A percentile compares a stretch with the other conserved stretches of the same genome.
These are phyloP conservation scores for Xerocomellus intermedius DNA, from an alignment of 768 basidiomycete species.

Conservation along the genomic window DNA sequence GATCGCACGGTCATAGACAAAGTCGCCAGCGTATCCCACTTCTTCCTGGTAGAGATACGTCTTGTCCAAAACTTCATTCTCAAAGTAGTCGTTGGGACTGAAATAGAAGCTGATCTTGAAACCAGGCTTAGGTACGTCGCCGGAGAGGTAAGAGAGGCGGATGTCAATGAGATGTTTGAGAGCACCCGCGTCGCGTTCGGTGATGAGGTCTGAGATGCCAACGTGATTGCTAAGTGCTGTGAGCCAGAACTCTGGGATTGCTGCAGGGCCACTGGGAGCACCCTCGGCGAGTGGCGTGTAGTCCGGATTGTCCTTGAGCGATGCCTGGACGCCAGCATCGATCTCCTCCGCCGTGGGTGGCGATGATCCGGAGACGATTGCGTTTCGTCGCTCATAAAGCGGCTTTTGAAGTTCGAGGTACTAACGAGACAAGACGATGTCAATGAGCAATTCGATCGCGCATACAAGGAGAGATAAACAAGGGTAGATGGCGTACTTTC, in stretches of 20 bases:
- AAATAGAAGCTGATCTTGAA: conserved; percentile 91
- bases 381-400: conserved; percentile 81
- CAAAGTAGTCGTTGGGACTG: conserved; percentile 81
- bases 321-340: conserved; percentile 70
- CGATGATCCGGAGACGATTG: conserved; percentile 76
- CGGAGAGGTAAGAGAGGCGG: conserved; percentile 69
- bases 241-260: conserved; percentile 96
- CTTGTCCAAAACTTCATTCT: conserved; percentile 81
- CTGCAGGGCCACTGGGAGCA: conserved; percentile 37
- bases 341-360: conserved; percentile 81
- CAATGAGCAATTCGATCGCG: conserved; percentile 10
- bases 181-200: conserved; percentile 85
- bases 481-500: conserved; percentile 56
- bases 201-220: conserved; percentile 84
- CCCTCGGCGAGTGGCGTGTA: conserved; percentile 63
- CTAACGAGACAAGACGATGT: conserved; percentile 34
- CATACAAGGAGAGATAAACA: conserved; percentile 10
- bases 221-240: conserved; percentile 93
- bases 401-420: conserved; percentile 78
- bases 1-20: conserved; percentile 91
- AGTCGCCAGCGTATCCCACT: conserved; percentile 95
- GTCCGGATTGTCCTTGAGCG: conserved; percentile 72
- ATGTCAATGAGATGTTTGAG: conserved; percentile 84
- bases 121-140: conserved; percentile 71
- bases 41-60: conserved; percentile 92